A percentile compares a stretch with the other conserved stretches of the same genome.
Conservation (phyloP, 2,329 filamentous ascomycete genomes). For the Alternaria metachromatica region DNA sequence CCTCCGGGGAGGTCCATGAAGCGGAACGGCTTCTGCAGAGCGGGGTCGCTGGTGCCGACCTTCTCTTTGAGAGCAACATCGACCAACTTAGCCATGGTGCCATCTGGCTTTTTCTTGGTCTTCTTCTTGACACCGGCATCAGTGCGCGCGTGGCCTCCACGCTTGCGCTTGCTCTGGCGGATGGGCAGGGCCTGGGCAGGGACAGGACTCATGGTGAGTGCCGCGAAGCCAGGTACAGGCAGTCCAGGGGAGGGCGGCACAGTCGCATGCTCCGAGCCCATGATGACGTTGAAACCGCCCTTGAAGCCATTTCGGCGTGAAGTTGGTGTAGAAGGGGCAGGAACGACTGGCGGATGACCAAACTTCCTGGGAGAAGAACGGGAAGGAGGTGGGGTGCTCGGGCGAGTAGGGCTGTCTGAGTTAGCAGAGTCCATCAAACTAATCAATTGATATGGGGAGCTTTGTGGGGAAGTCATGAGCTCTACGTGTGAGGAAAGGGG, state of each 20-base stretch:
- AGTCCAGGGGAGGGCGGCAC: slow-evolving; percentile 18
- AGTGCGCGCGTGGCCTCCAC: slow-evolving; percentile 3
- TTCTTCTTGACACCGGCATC: slow-evolving; percentile 18
- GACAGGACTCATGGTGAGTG: not conserved
- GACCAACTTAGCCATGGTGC: not conserved
- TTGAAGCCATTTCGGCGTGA: not conserved
- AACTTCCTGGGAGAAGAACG: not conserved
- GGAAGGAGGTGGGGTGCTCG: slow-evolving; percentile 3
- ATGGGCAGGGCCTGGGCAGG: not conserved
- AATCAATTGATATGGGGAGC: too few relatives aligned
- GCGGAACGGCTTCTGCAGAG: slow-evolving; percentile 9
- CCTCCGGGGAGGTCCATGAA: slow-evolving; percentile 34
- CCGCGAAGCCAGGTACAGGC: not conserved
- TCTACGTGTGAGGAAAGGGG: not conserved
- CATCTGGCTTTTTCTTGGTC: not conserved
- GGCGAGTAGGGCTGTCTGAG: slow-evolving; percentile 2
- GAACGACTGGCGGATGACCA: not conserved
- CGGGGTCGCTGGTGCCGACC: not conserved
- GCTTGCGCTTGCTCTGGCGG: not conserved
- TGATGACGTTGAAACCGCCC: not conserved
- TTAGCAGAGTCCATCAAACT: slow-evolving; percentile 5
- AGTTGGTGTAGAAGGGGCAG: not conserved
- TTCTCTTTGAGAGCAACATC: not conserved
- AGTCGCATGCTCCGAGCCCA: not conserved
- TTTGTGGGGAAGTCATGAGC: not conserved